Base-by-base conservation (phyloP, 1,284 basidiomycete genomes). In the Boletus semigastroideus region DNA sequence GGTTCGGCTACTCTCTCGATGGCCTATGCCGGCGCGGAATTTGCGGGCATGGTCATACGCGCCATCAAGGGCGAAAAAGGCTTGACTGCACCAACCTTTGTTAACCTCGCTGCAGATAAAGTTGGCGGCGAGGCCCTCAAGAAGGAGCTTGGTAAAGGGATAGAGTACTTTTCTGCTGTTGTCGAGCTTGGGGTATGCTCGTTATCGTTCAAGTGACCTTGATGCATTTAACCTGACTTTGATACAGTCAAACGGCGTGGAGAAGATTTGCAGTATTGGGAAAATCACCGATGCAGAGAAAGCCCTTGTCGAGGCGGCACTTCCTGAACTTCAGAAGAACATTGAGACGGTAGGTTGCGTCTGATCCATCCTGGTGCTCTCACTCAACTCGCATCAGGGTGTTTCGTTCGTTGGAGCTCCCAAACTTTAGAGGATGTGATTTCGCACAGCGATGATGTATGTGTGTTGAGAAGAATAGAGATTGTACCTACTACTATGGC, bases 1-100 rank as follows among this genome's bases (percentile, higher is more conserved):
- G 91, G 92, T 42, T 87, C 83, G 33, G 92, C 92, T 34, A 94
- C 92, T 20, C 84, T 94, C 58, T 92, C 89, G 30, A 94, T 94
- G 92, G 92, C 90, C 48, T 93, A 88, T 75, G 86, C 92, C 57
- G 93, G 93, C 67, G 90, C 90, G 42, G 84, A 92, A 72, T 96
- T 95, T 67, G 80, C 92, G 45, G 71, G 72, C 62, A 87, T 88
- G 61, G 75, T 98, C 63, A 78, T 98, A 66, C 83, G 86, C 51
- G 94, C 92, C n/a, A 56, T 93, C 60, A 86, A 86, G 59, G 95
- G 95, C 63, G 92, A 94, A 77, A 87, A 86, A 71, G 90, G 90
- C 55, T 84, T 98, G 62, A 74, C 91, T 53, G 83, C 86, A 36
- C 94, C 94, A 31, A 88, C 85, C 56, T 98, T 87, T 65, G 91